Evolutionary conservation across 2,329 filamentous ascomycete genomes (phyloP), one percentile per base, ranked within the genome.

Genomic region (Neofusicoccum sp.): DNA sequence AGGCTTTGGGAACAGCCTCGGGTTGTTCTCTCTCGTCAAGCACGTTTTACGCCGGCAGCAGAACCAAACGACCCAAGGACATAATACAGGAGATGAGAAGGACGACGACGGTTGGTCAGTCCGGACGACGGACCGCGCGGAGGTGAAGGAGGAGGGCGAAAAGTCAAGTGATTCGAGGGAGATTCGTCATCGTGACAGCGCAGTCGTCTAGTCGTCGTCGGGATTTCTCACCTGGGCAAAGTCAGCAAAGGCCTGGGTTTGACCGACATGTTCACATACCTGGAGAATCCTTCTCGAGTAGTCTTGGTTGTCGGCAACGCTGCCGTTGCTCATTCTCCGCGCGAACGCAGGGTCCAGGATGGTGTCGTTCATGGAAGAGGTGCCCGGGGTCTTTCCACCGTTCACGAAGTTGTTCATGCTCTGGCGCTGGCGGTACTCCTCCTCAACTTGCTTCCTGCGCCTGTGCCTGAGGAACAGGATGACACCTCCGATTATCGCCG

Each of bases 251-350:
- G 20, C 20, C 20, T 20, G 20, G 20, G 20, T 20, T 20, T 20
- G 20, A 20, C 20, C 20, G 20, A 20, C 20, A 20, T 20, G 20
- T 20, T 31, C 40, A 20, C 85, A 66, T 84, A 96, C 93, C 86
- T 96, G 90, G 72, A 98, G 84, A 76, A 98, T 97, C 78, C 90
- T 89, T 78, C 93, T 87, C 64, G 93, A 97, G 79, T 96, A 98
- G 75, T 98, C 93, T 77, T 96, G 87, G 77, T 97, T 96, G 75
- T 98, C 93, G 57, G 93, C 93, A 75, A 98, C 97, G 76, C 93
- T 97, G 67, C 93, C 93, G 70, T 95, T 91, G 77, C 93, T 97
- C 79, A 93, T 84, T 76, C 93, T 86, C 71, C 91, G 84, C 62
- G 89, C 88, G 83, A 96, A 88, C 61, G 82, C 87, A 6, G 92